Percentiles rank a stretch among this genome's conserved stretches.
Evolutionary conservation across 192 early-diverging fungal genomes (phyloP).

Genomic region (Backusella luteola): DNA sequence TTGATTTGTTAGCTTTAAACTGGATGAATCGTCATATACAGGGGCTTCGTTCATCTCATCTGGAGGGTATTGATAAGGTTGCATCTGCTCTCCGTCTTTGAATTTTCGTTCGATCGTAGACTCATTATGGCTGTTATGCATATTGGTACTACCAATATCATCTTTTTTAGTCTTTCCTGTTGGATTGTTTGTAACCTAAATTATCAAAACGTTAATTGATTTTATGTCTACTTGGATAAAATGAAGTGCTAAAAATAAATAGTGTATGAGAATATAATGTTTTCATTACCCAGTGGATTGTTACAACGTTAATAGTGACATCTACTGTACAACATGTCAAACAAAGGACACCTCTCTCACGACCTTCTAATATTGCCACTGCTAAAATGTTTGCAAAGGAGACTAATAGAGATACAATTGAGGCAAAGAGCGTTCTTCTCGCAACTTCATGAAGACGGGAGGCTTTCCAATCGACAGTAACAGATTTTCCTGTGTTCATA

Average conservation of each 20-base stretch:
- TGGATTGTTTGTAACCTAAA: conserved; percentile 4
- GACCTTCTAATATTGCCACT: conserved; percentile 34
- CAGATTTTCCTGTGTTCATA: conserved; percentile 10
- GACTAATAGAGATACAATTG: conserved; percentile 38
- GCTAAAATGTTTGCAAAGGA: conserved; percentile 43
- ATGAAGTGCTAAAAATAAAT: neutral
- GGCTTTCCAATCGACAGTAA: conserved; percentile 12
- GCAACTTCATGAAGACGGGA: conserved; percentile 37
- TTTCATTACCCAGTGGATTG: conserved; percentile 45
- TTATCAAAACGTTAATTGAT: neutral
- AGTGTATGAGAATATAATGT: neutral
- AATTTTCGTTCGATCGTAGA: neutral
- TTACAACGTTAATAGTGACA: conserved; percentile 43
- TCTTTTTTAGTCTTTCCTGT: conserved; percentile 2
- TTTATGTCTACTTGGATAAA: neutral
- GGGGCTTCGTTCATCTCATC: neutral
- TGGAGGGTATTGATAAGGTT: neutral
- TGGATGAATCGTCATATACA: neutral
- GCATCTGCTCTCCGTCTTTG: neutral
- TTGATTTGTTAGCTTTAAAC: neutral
- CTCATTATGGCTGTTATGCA: neutral
- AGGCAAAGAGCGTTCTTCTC: conserved; percentile 43
- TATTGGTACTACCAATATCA: neutral
- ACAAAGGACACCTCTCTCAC: conserved; percentile 45
- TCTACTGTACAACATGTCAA: conserved; percentile 46